Conservation (phyloP, 2,329 filamentous ascomycete genomes). For the Cladosporium sp. region DNA sequence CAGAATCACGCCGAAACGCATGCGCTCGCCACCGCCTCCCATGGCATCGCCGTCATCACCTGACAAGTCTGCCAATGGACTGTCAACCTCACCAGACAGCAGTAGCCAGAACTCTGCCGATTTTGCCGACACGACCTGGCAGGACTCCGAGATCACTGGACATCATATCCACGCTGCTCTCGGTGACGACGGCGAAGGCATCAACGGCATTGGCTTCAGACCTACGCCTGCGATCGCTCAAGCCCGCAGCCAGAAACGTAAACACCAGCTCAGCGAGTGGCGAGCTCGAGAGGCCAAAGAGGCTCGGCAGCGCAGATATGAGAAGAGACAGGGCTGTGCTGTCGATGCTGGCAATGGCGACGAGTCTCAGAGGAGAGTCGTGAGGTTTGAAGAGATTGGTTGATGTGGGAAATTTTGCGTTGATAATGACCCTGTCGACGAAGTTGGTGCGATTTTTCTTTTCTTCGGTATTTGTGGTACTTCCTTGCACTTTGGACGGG, state of each 20-base stretch:
- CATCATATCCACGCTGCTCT: constrained; percentile 56
- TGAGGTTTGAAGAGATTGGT: constrained; percentile 18
- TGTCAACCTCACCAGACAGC: constrained; percentile 1
- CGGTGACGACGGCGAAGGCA: constrained; percentile 63
- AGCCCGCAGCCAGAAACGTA: constrained; percentile 57
- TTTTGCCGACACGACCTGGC: constrained; percentile 52
- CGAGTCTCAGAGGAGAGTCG: constrained; percentile 11
- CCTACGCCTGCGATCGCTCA: constrained; percentile 62
- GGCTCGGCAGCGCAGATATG: constrained; percentile 58
- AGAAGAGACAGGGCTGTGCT: constrained; percentile 36
- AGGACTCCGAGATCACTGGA: constrained; percentile 64
- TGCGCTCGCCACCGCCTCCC: constrained; percentile 20
- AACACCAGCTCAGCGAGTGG: constrained; percentile 63
- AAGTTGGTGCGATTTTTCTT: neutral
- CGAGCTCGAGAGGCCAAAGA: constrained; percentile 60
- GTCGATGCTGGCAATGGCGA: neutral
- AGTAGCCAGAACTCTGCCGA: constrained; percentile 14
- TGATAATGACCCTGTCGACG: neutral
- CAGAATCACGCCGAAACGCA: constrained; percentile 14
- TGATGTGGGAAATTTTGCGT: neutral
- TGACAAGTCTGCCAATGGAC: constrained; percentile 1
- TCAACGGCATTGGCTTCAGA: constrained; percentile 65
- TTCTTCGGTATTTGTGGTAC: neutral
- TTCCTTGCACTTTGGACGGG: neutral
- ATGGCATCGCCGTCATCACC: neutral